Evolutionary conservation across 2,329 filamentous ascomycete genomes (phyloP).

Genomic region (Hysterium pulicare): DNA sequence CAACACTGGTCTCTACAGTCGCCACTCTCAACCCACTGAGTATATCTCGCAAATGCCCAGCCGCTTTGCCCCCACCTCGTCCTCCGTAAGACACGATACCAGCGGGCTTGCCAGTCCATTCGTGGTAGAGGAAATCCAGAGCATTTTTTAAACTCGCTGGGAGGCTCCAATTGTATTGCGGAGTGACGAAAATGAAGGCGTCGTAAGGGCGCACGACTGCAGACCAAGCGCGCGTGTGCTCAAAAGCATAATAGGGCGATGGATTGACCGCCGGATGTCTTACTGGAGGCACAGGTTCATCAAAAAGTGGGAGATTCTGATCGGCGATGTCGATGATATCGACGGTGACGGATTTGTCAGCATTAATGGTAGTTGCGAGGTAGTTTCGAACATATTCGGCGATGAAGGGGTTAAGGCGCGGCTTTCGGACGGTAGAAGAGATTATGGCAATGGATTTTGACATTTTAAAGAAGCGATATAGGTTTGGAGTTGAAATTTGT

Average conservation of each 20-base stretch:
- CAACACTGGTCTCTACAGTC: constrained; percentile 2
- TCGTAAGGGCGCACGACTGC: constrained; percentile 44
- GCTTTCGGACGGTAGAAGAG: background rate
- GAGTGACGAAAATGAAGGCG: constrained; percentile 50
- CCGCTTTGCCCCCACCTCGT: constrained; percentile 32
- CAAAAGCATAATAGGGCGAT: constrained; percentile 41
- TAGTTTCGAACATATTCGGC: background rate
- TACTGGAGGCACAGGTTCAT: constrained; percentile 43
- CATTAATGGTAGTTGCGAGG: background rate
- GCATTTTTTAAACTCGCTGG: constrained; percentile 59
- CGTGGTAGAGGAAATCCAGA: constrained; percentile 59
- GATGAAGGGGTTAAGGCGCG: background rate
- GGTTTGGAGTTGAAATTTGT: too few species aligned
- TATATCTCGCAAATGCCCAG: constrained; percentile 1
- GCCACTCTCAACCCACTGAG: constrained; percentile 5
- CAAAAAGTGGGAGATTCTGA: constrained; percentile 45
- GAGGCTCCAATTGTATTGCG: constrained; percentile 57
- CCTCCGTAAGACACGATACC: constrained; percentile 55
- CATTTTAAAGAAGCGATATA: too few species aligned
- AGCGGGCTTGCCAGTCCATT: constrained; percentile 56
- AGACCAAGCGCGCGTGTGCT: constrained; percentile 48
- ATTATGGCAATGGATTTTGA: background rate
- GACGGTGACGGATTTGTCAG: background rate
- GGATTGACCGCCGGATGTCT: constrained; percentile 35
- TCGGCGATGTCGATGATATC: constrained; percentile 20